Evolutionary conservation across 2,329 filamentous ascomycete genomes (phyloP).

Genomic region (Diaporthe vexans): DNA sequence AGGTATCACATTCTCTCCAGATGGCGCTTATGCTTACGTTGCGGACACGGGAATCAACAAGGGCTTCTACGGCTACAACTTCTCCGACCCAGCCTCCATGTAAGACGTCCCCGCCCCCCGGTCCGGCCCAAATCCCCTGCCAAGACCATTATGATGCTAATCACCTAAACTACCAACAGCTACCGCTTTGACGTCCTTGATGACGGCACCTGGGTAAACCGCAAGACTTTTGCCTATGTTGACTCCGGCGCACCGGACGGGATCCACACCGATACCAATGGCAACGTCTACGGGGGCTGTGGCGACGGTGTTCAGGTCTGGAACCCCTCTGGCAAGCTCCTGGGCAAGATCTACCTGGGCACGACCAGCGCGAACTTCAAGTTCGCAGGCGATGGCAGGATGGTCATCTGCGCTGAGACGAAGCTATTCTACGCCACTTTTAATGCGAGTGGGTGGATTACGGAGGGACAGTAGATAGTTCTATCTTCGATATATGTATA

Average conservation of each 20-base stretch:
- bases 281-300: constrained; percentile 68
- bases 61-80: constrained; percentile 59
- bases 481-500: neutral
- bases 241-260: constrained; percentile 70
- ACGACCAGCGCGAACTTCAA: constrained; percentile 62
- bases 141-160: neutral
- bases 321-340: constrained; percentile 61
- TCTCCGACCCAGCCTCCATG: constrained; percentile 61
- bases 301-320: constrained; percentile 67
- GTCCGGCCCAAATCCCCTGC: too few species aligned
- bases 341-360: constrained; percentile 70
- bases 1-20: constrained; percentile 67
- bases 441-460: constrained; percentile 27
- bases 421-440: constrained; percentile 57
- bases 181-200: constrained; percentile 58
- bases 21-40: constrained; percentile 64
- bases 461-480: constrained; percentile 24
- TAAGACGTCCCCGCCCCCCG: constrained; percentile 48
- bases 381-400: constrained; percentile 58
- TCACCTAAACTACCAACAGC: constrained; percentile 44
- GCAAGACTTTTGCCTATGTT: constrained; percentile 67
- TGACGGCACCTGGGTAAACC: constrained; percentile 59
- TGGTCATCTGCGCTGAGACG: constrained; percentile 59
- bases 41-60: constrained; percentile 67
- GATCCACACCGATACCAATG: constrained; percentile 67